These are phyloP conservation scores for Chaetoscypha palmicola DNA, from an alignment of 2,329 filamentous ascomycete species.

Conservation along the genomic window DNA sequence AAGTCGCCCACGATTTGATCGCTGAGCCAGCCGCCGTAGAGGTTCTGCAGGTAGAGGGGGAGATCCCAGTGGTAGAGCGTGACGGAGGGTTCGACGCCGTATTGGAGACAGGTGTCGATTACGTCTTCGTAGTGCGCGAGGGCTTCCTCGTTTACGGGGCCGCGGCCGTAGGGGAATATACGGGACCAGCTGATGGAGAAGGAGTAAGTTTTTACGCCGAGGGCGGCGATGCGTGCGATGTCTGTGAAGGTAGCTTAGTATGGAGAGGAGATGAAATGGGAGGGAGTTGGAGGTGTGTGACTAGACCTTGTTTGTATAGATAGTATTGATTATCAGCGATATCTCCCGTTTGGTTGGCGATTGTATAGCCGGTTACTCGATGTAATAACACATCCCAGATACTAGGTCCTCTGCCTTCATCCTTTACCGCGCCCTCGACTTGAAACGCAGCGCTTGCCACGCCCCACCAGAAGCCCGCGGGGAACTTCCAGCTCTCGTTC, in stretches of 20 bases:
- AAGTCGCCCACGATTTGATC: conserved; percentile 43
- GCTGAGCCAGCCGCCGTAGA: conserved; percentile 39
- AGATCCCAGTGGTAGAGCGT: conserved; percentile 40
- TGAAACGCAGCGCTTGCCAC: conserved; percentile 41
- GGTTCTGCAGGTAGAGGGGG: conserved; percentile 32
- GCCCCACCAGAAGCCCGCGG: conserved; percentile 39
- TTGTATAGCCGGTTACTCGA: conserved; percentile 12
- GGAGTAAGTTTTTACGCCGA: conserved; percentile 45
- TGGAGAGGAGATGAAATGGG: no score
- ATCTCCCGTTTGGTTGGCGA: conserved; percentile 41
- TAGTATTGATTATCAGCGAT: conserved; percentile 47
- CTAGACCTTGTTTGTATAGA: conserved; percentile 48
- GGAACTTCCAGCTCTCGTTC: conserved; percentile 26
- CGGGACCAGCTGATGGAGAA: conserved; percentile 47
- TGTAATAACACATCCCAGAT: conserved; percentile 35
- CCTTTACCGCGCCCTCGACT: conserved; percentile 40
- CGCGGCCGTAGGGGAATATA: conserved; percentile 43
- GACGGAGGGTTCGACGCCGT: conserved; percentile 42
- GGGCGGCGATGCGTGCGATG: conserved; percentile 44
- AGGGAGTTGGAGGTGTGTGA: no score
- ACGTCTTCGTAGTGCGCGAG: conserved; percentile 48
- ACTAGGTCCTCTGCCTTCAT: conserved; percentile 38
- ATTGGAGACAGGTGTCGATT: conserved; percentile 42
- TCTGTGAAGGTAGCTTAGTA: no score
- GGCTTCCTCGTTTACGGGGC: conserved; percentile 44